Evolutionary conservation across 441 rosid species (phyloP).

Genomic region (Pelargonium myrrhifolium): DNA sequence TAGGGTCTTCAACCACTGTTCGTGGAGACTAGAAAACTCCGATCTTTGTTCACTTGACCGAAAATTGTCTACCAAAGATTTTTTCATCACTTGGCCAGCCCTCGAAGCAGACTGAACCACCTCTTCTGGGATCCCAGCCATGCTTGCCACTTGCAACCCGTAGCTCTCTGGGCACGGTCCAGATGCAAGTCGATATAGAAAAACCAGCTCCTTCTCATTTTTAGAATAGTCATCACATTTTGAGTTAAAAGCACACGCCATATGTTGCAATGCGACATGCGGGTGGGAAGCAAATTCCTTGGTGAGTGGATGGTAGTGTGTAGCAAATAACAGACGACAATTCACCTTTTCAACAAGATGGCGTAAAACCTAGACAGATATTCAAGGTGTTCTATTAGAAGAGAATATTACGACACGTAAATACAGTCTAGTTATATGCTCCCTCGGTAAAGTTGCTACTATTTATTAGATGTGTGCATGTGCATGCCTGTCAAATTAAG

Average conservation of each 20-base stretch:
- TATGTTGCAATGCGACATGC: slow-evolving; percentile 71
- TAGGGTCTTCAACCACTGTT: slow-evolving; percentile 67
- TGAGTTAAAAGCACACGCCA: slow-evolving; percentile 70
- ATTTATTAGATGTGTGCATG: neutral
- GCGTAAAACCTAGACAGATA: slow-evolving; percentile 59
- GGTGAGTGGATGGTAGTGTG: slow-evolving; percentile 92
- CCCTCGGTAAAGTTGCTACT: neutral
- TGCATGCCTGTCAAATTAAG: slow-evolving; percentile 1
- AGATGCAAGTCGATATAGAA: slow-evolving; percentile 64
- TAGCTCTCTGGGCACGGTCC: slow-evolving; percentile 98
- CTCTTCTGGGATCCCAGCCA: slow-evolving; percentile 87
- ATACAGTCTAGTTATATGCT: neutral
- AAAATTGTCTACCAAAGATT: slow-evolving; percentile 57
- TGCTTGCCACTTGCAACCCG: slow-evolving; percentile 80
- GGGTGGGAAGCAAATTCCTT: slow-evolving; percentile 91
- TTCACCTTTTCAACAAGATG: slow-evolving; percentile 83
- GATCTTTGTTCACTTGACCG: slow-evolving; percentile 71
- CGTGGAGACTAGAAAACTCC: slow-evolving; percentile 83
- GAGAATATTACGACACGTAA: neutral
- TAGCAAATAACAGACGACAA: slow-evolving; percentile 83
- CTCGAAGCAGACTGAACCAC: slow-evolving; percentile 61
- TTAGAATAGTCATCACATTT: slow-evolving; percentile 26
- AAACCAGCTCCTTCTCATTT: slow-evolving; percentile 50
- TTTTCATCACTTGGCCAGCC: slow-evolving; percentile 63
- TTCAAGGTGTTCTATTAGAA: neutral